Base-by-base conservation (phyloP, 1,284 basidiomycete genomes). In the Amylostereum chailletii region DNA sequence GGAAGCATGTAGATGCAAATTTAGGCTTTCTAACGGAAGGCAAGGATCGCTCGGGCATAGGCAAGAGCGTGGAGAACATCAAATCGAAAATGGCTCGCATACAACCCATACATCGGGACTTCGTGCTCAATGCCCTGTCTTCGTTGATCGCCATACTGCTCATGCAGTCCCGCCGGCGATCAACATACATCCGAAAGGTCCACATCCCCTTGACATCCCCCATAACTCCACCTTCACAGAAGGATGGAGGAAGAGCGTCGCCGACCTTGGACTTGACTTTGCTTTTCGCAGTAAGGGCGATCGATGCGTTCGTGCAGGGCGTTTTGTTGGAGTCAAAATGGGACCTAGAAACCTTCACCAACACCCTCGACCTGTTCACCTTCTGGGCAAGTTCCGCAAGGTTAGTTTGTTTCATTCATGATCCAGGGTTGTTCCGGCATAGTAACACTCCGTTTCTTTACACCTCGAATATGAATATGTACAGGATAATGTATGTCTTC, bases 401-500 rank as follows among this genome's bases (percentile, higher is more conserved):
- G 86, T 86, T 49, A 27, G 72, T 64, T 19, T 19, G 9, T n/a
- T 45, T 40, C 29, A n/a, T 31, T 44, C 10, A 7, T 53, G 10
- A 10, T 42, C 31, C 36, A 19, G 19, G 19, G 19, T 19, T 45
- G n/a, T 29, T 46, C 34, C 11, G n/a, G 19, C 34, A 38, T 26
- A 34, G 19, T 34, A 36, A 9, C n/a, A 29, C 45, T 31, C 27
- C 7, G 10, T 43, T 42, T 11, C 6, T 27, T 19, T 36, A 4
- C 10, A 6, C 3, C n/a, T 4, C 39, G 34, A 36, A 47, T 40
- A n/a, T 46, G 19, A n/a, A 8, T 29, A 47, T 53, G 7, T 45
- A 50, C 55, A 87, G 86, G 58, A 87, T 89, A 47, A 88, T 89
- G 85, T 89, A 85, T 86, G 88, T 85, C 59, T 89, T 84, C 63